These are phyloP conservation scores for Dysphania ambrosioides DNA, from an alignment of 148 eudicot species.

Conservation along the genomic window DNA sequence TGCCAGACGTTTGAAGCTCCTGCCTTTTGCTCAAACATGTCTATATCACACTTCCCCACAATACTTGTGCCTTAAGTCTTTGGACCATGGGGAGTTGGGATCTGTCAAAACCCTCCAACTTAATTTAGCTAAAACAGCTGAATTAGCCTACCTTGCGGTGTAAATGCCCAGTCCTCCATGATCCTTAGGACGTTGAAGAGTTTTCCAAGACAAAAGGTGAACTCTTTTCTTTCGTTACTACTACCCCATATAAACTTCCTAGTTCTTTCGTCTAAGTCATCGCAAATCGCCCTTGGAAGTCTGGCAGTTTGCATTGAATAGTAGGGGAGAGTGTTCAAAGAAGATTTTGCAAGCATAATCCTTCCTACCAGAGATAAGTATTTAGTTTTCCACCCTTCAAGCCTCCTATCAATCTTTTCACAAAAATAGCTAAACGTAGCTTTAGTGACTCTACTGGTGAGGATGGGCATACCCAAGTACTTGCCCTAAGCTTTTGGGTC, in stretches of 20 bases:
- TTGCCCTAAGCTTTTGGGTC: too few relatives aligned
- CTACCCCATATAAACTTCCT: neutral
- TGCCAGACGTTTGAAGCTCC: neutral
- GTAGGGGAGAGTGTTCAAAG: neutral
- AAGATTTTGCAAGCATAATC: neutral
- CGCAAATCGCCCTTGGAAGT: neutral
- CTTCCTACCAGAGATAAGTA: neutral
- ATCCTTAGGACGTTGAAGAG: neutral
- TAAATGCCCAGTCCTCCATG: neutral
- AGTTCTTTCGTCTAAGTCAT: neutral
- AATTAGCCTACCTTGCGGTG: neutral
- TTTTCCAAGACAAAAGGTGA: neutral
- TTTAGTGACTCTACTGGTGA: too few relatives aligned
- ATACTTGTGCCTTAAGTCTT: neutral
- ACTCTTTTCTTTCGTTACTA: neutral
- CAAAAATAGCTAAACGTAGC: neutral
- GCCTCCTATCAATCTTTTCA: neutral
- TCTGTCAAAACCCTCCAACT: neutral
- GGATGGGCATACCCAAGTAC: too few relatives aligned
- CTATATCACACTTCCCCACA: neutral
- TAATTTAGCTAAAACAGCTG: too few relatives aligned
- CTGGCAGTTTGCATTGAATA: neutral
- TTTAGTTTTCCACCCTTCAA: neutral
- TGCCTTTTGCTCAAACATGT: neutral
- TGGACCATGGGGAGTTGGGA: neutral